Percentiles rank a stretch among this genome's conserved stretches.
Evolutionary conservation across 768 basidiomycete genomes (phyloP).

Genomic region (Xerocomellus amylosporus): DNA sequence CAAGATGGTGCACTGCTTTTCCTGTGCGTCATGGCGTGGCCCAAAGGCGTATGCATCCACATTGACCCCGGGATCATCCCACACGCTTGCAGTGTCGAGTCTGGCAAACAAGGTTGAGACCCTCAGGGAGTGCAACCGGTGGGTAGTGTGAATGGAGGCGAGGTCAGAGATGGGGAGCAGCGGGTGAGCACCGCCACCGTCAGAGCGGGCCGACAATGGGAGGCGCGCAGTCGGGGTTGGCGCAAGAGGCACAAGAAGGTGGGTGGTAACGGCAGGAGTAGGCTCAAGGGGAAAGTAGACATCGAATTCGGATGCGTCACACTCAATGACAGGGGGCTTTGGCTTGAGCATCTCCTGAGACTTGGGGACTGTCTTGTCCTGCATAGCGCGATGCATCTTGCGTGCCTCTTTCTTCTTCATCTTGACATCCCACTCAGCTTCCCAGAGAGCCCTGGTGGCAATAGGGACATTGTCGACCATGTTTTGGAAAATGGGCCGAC

Average conservation of each 20-base stretch:
- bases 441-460: slow-evolving; percentile 68
- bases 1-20: slow-evolving; percentile 62
- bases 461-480: slow-evolving; percentile 78
- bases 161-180: slow-evolving; percentile 57
- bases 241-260: slow-evolving; percentile 72
- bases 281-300: slow-evolving; percentile 53
- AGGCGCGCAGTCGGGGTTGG: slow-evolving; percentile 68
- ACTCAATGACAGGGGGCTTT: slow-evolving; percentile 8
- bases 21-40: slow-evolving; percentile 25
- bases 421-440: slow-evolving; percentile 67
- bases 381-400: slow-evolving; percentile 22
- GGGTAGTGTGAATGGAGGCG: slow-evolving; percentile 47
- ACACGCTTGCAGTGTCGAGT: slow-evolving; percentile 66
- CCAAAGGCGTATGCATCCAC: slow-evolving; percentile 64
- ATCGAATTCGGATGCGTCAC: slow-evolving; percentile 45
- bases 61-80: slow-evolving; percentile 49
- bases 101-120: slow-evolving; percentile 68
- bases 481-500: slow-evolving; percentile 75
- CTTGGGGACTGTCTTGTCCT: slow-evolving; percentile 19
- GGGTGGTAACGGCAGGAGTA: slow-evolving; percentile 51
- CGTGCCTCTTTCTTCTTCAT: slow-evolving; percentile 42
- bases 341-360: slow-evolving; percentile 30
- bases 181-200: slow-evolving; percentile 20
- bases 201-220: slow-evolving; percentile 44
- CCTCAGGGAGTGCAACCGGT: slow-evolving; percentile 56